Evolutionary conservation across 108 stramenopile species (phyloP).

Genomic region (Licmophora abbreviata): DNA sequence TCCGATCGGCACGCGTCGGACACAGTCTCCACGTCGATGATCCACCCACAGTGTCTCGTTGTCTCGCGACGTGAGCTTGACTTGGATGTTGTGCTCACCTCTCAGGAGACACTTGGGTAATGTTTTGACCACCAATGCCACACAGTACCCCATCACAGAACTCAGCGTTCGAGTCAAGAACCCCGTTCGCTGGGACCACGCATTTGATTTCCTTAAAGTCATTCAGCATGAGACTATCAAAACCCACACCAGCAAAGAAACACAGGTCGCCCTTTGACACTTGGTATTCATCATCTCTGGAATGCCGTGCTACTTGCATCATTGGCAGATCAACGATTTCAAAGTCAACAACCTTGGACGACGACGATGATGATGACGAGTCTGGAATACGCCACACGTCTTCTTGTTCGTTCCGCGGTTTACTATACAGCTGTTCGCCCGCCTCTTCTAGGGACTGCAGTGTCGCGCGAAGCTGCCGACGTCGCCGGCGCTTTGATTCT

Average conservation of each 20-base stretch:
- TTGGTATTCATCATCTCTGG: conserved; percentile 5
- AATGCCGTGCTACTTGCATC: conserved; percentile 36
- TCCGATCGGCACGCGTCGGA: background rate
- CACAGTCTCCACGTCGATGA: conserved; percentile 67
- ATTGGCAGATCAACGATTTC: conserved; percentile 52
- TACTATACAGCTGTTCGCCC: conserved; percentile 1
- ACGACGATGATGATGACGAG: too few species aligned
- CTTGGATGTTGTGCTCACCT: conserved; percentile 33
- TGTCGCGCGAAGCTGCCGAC: background rate
- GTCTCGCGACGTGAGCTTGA: conserved; percentile 31
- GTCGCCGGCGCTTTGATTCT: conserved; percentile 6
- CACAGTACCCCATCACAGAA: conserved; percentile 53
- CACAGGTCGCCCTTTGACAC: conserved; percentile 36
- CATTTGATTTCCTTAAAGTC: conserved; percentile 57
- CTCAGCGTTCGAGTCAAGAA: conserved; percentile 29
- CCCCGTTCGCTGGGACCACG: conserved; percentile 25
- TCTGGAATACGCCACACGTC: too few species aligned
- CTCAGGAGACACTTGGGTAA: conserved; percentile 38
- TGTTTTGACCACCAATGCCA: conserved; percentile 47
- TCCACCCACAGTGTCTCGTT: conserved; percentile 54
- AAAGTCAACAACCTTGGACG: conserved; percentile 4
- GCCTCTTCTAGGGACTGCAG: conserved; percentile 5
- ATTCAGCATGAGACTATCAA: conserved; percentile 57
- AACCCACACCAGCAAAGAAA: conserved; percentile 73
- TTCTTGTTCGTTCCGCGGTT: background rate